A percentile compares a stretch with the other conserved stretches of the same genome.
Conservation (phyloP, 305 asterid genomes). For the Stenogyne calaminthoides region DNA sequence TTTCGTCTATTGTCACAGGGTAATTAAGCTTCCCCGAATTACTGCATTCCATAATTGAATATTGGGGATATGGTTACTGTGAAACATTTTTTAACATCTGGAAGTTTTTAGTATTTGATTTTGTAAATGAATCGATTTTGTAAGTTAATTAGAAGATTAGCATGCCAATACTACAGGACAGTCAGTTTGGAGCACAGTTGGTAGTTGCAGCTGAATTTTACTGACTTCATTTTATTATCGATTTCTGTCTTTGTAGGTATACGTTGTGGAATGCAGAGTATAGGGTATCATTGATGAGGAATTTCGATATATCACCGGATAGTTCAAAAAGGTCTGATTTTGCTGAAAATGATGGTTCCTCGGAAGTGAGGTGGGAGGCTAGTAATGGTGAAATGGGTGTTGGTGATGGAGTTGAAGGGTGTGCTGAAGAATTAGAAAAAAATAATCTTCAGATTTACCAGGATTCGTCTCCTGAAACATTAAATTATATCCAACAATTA, state of each 20-base stretch:
- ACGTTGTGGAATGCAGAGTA: slow-evolving; percentile 98
- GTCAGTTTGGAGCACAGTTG: not conserved
- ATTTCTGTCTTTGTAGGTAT: slow-evolving; percentile 50
- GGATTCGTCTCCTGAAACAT: slow-evolving; percentile 62
- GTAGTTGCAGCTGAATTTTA: slow-evolving; percentile 14
- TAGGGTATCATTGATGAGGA: slow-evolving; percentile 82
- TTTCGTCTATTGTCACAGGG: slow-evolving; percentile 91
- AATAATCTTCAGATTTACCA: slow-evolving; percentile 37
- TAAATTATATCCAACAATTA: slow-evolving; percentile 64
- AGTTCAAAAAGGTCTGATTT: slow-evolving; percentile 25
- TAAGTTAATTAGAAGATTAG: slow-evolving; percentile 4
- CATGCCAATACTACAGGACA: not conserved
- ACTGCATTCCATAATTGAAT: slow-evolving; percentile 4
- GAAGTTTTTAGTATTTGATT: not conserved
- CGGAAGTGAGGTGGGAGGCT: slow-evolving; percentile 47
- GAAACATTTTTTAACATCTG: not conserved
- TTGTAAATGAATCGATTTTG: too few species aligned
- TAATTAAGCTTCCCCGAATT: slow-evolving; percentile 31
- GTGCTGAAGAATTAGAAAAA: slow-evolving; percentile 39
- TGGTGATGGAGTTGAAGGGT: slow-evolving; percentile 40
- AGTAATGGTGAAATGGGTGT: slow-evolving; percentile 37
- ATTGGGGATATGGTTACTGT: slow-evolving; percentile 3
- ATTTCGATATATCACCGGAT: slow-evolving; percentile 58
- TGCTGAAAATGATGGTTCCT: slow-evolving; percentile 32
- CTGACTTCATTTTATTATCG: not conserved